These are phyloP conservation scores for Grosmannia penicillata DNA, from an alignment of 2,329 filamentous ascomycete species.

Conservation along the genomic window DNA sequence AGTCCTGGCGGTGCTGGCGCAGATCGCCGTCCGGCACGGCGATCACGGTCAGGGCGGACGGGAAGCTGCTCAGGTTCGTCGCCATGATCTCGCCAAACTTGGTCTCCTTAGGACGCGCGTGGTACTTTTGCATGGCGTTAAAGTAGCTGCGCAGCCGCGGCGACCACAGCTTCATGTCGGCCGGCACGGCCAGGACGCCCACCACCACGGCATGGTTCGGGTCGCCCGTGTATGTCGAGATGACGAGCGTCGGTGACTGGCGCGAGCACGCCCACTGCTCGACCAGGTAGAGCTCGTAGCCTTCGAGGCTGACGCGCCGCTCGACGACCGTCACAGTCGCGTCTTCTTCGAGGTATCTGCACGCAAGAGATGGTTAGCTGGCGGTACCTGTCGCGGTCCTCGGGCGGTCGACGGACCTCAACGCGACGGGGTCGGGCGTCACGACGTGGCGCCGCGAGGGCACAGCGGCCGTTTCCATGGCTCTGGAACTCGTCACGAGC, in stretches of 20 bases:
- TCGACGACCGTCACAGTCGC: constrained; percentile 60
- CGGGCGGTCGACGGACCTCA: constrained; percentile 25
- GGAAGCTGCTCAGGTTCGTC: constrained; percentile 84
- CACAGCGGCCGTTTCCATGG: background rate
- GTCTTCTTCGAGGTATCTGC: constrained; percentile 81
- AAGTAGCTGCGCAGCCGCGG: constrained; percentile 69
- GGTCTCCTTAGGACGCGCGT: constrained; percentile 73
- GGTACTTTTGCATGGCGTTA: constrained; percentile 68
- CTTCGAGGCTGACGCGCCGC: constrained; percentile 52
- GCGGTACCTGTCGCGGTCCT: background rate
- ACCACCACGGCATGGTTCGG: constrained; percentile 63
- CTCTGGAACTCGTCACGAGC: background rate
- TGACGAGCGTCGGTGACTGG: constrained; percentile 76
- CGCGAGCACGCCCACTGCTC: constrained; percentile 97
- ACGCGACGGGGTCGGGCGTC: constrained; percentile 44
- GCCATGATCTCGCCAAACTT: constrained; percentile 76
- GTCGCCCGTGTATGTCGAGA: constrained; percentile 87
- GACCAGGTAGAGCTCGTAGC: constrained; percentile 87
- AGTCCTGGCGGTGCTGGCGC: constrained; percentile 62
- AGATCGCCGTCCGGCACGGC: constrained; percentile 77
- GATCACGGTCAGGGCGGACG: constrained; percentile 85
- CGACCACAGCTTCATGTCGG: constrained; percentile 69
- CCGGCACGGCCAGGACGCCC: constrained; percentile 67
- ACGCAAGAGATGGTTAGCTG: constrained; percentile 2
- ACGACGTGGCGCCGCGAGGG: constrained; percentile 29